A percentile compares a stretch with the other conserved stretches of the same genome.
Evolutionary conservation across 2,329 filamentous ascomycete species (phyloP).

Genomic region (Sclerotinia minor): DNA sequence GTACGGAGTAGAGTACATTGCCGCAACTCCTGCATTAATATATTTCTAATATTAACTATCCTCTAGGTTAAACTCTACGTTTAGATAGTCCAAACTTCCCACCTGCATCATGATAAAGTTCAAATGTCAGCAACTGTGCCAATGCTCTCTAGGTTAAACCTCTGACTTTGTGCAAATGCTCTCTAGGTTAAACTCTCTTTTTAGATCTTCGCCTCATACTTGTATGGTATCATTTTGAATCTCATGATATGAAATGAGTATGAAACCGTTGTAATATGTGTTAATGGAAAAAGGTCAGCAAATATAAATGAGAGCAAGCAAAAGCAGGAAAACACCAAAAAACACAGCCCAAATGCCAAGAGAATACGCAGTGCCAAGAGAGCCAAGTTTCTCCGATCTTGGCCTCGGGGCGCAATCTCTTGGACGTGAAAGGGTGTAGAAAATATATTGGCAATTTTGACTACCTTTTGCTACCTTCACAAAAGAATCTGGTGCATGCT

Average conservation of each 20-base stretch:
- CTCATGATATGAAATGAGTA: background rate
- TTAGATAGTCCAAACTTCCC: background rate
- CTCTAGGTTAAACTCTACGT: no score
- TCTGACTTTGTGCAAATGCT: background rate
- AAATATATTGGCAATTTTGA: background rate
- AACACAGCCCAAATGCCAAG: slow-evolving; percentile 24
- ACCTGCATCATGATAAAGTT: background rate
- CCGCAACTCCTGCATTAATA: no score
- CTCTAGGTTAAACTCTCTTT: background rate
- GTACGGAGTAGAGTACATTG: background rate
- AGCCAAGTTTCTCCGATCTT: slow-evolving; percentile 27
- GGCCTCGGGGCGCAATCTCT: slow-evolving; percentile 26
- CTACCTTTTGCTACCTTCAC: background rate
- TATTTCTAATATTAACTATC: no score
- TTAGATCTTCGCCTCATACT: no score
- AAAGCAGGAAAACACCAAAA: background rate
- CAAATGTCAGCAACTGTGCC: background rate
- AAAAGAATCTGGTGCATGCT: slow-evolving; percentile 10
- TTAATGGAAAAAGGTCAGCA: background rate
- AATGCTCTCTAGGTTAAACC: background rate
- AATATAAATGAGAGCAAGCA: background rate
- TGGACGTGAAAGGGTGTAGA: background rate
- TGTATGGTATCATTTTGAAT: no score
- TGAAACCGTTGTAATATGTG: slow-evolving; percentile 1
- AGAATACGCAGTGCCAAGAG: slow-evolving; percentile 3